A percentile compares a stretch with the other conserved stretches of the same genome.
Evolutionary conservation across 306 rosid genomes (phyloP).

Genomic region (Dalbergia cultrata): DNA sequence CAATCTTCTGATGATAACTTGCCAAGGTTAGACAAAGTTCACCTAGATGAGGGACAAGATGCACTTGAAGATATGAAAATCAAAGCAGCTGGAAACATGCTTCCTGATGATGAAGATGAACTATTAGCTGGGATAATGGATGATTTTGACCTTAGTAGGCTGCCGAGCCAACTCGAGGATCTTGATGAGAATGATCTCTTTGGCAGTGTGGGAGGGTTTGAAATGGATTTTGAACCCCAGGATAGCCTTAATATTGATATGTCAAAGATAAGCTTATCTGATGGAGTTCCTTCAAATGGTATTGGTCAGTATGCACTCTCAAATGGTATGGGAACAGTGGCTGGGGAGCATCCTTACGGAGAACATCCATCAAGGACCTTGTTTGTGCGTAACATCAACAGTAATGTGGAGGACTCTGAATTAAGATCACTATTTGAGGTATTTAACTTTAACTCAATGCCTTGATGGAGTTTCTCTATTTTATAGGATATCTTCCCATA

Average conservation of each 20-base stretch:
- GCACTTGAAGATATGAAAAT: constrained; percentile 58
- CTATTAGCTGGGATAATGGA: constrained; percentile 78
- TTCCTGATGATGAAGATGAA: constrained; percentile 83
- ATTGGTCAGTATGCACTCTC: constrained; percentile 55
- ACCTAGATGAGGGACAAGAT: constrained; percentile 53
- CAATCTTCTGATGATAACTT: constrained; percentile 59
- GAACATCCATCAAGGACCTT: constrained; percentile 91
- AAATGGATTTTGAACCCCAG: constrained; percentile 78
- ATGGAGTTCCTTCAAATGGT: constrained; percentile 61
- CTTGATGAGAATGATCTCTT: constrained; percentile 77
- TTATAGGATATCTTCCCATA: neutral
- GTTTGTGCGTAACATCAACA: constrained; percentile 81
- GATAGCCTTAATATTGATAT: constrained; percentile 59
- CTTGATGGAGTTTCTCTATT: constrained; percentile 7
- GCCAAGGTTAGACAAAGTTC: constrained; percentile 50
- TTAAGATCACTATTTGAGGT: constrained; percentile 81
- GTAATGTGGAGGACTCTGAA: constrained; percentile 81
- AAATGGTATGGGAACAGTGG: constrained; percentile 73
- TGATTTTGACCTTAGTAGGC: constrained; percentile 79
- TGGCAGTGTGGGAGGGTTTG: constrained; percentile 85
- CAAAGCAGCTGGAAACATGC: constrained; percentile 58
- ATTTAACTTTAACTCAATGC: constrained; percentile 23
- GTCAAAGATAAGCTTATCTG: constrained; percentile 64
- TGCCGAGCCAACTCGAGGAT: constrained; percentile 84
- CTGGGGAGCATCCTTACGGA: constrained; percentile 89